Evolutionary conservation across 2,329 filamentous ascomycete genomes (phyloP), one percentile per base, ranked within the genome.

Genomic region (Hypoxylon sp.): DNA sequence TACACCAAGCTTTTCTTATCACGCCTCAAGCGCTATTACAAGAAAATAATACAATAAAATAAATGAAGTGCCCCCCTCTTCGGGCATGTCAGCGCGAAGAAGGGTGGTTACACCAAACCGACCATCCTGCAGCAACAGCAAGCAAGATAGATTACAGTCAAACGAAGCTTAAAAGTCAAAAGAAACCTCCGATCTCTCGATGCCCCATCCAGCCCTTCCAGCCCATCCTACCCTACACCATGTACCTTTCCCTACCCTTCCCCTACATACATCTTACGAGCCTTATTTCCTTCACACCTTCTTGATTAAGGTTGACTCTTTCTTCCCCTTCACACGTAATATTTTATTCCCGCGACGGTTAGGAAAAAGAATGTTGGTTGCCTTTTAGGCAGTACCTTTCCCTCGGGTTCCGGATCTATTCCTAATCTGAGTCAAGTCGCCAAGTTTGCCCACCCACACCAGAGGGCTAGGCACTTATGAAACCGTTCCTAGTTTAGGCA

Each of bases 91-190:
- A 64, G 44, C 61, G 51, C 39, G 47, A 59, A 58, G 48, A 53
- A 55, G 48, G 55, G 48, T 47, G 67, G 69, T 71, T 67, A 59
- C 69, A 71, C 66, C n/a, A 65, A 58, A 65, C 57, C 48, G 66
- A 65, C 63, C 66, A 50, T 24, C 52, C 66, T 69, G 69, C 69
- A 69, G 69, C 66, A 39, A 64, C 63, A 65, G 61, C 66, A 71
- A 69, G 69, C 69, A 69, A 71, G 69, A 71, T 71, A 71, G 64
- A 71, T 71, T 71, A 57, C 66, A 67, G 66, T 69, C 66, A 46
- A 67, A 67, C 42, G 69, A 71, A 71, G 69, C 69, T 71, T 69
- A 71, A 71, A 71, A 71, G 66, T 59, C 63, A 69, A 71, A 71
- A 71, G 63, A 69, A 69, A 69, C 66, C 63, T 67, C 69, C 66